Base-by-base conservation (phyloP, 176 grass and related monocot species). In the Oryza glumipatula region DNA sequence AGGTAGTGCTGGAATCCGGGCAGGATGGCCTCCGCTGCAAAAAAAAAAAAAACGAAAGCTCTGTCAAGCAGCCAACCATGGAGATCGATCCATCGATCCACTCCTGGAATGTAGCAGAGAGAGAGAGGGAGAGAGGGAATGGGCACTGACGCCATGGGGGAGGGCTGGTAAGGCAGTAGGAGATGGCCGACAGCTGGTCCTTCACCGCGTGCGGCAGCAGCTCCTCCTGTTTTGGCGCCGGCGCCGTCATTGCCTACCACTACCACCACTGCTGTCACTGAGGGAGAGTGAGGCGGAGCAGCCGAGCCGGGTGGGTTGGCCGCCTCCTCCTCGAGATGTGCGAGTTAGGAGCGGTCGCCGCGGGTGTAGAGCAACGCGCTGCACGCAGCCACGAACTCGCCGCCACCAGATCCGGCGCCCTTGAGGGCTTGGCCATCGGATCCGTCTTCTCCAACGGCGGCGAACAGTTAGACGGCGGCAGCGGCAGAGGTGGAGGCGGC, bases 1-100 rank as follows among this genome's bases (percentile, higher is more conserved):
- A 98, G 72, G 81, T 92, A 98, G 89, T 98, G 96, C 84, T 95
- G 96, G 89, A 98, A 98, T 0, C 91, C 96, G 7, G 91, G 80
- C 47, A 91, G 84, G 76, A 91, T 83, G 70, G 89, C 85, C 84
- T 91, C 89, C 60, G 85, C 89, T 91, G 84, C 88, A 24, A 24
- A 24, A 24, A 35, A 12, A 39, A 69, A 14, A 35, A 12, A 39
- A 38, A 14, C 17, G 52, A 54, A 24, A 2, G 46, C 35, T 7
- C 17, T 38, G 65, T 85, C 23, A 24, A 24, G 23, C 23, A 85
- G 52, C 39, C 41, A 43, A 43, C 41, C 38, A 17, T 1, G 3
- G 36, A 28, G 17, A 72, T 51, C 58, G 58, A 54, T 52, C 49
- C 0, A 60, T 61, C 58, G 58, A 61, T 61, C 21, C 21, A 61